Conservation (phyloP, 176 grass and related monocot genomes). For the Rhipidocladum racemiflorum region DNA sequence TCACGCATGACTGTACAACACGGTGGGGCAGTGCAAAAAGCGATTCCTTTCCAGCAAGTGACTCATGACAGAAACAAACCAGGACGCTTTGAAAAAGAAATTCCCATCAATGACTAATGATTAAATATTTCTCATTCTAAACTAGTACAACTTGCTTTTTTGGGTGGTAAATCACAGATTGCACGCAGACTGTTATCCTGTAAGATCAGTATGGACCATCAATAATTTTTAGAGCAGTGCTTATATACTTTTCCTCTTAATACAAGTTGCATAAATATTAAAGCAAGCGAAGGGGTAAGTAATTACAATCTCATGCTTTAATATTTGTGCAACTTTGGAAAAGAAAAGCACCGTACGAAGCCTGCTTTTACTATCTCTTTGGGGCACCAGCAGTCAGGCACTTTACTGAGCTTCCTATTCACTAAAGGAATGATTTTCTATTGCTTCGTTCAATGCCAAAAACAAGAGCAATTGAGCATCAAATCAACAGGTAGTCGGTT, state of each 20-base stretch:
- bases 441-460: background rate
- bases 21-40: constrained; percentile 1
- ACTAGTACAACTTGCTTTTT: background rate
- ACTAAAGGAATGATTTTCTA: background rate
- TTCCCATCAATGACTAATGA: constrained; percentile 17
- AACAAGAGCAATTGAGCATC: background rate
- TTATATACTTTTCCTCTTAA: no score
- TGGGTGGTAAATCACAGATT: background rate
- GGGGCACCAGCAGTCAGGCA: background rate
- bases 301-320: no score
- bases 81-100: constrained; percentile 24
- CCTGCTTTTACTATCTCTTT: background rate
- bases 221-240: background rate
- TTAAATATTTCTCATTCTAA: constrained; percentile 32
- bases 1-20: background rate
- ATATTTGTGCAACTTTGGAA: no score
- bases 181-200: background rate
- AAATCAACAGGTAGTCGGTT: constrained; percentile 10
- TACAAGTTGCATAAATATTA: no score
- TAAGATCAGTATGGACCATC: background rate
- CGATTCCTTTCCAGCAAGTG: constrained; percentile 4
- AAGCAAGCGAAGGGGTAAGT: no score
- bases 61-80: background rate
- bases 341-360: no score
- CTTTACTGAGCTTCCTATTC: background rate